Evolutionary conservation across 176 grass and related monocot genomes (phyloP).

Genomic region (Bonia amplexicaulis): DNA sequence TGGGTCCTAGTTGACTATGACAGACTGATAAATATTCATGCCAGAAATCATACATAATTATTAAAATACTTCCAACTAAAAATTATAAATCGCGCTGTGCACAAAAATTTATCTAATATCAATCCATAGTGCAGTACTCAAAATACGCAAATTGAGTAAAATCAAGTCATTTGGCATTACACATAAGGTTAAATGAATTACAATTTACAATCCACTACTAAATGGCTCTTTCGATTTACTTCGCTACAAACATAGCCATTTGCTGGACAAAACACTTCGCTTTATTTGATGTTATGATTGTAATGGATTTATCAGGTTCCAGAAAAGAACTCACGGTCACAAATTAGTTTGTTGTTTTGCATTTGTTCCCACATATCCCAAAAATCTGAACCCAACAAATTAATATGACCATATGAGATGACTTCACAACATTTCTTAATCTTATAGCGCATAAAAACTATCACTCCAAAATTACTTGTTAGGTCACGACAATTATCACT

Average conservation of each 20-base stretch:
- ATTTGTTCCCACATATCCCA: not conserved
- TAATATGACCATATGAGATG: not conserved
- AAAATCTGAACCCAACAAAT: slow-evolving; percentile 3
- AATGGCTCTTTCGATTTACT: not conserved
- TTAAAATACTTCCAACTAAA: not conserved
- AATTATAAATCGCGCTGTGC: not conserved
- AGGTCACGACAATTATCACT: not conserved
- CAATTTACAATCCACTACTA: not conserved
- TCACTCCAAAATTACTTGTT: not conserved
- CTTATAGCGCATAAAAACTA: not conserved
- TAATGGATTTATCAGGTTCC: not conserved
- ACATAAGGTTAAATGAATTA: not conserved
- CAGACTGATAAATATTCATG: not conserved
- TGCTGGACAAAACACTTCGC: not conserved
- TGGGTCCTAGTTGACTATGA: not conserved
- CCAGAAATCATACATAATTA: not conserved
- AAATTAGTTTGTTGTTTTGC: not conserved
- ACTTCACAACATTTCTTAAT: not conserved
- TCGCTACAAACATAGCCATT: not conserved
- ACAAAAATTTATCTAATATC: not conserved
- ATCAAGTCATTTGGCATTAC: not conserved
- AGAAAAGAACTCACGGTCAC: not conserved
- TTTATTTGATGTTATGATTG: not conserved
- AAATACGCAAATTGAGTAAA: not conserved
- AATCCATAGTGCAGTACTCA: not conserved